Evolutionary conservation across 1,284 basidiomycete genomes (phyloP), one percentile per base, ranked within the genome.

Genomic region (Cystobasidium pallidum): DNA sequence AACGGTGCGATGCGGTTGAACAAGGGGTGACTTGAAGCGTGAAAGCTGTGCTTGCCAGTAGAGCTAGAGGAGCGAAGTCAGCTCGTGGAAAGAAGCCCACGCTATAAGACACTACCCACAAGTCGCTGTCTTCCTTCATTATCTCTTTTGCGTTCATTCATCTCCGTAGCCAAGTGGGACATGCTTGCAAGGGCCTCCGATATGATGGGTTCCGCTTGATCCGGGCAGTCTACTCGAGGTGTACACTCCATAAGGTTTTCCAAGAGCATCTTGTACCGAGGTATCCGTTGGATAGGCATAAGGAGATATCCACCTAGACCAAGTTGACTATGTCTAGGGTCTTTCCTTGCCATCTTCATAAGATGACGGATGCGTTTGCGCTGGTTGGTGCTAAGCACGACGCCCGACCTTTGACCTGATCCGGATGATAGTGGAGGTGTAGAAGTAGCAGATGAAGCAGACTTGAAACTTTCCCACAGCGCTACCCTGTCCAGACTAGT

Each of bases 71-170:
- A 24, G 15, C 24, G 8, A 8, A 13, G 24, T 61, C 34, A 43
- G 24, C 8, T n/a, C 32, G 24, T 32, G 19, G n/a, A 28, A 30
- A 70, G 78, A 24, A 28, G 32, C 13, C 21, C 13, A 21, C 13
- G 65, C 73, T 32, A 10, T 26, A n/a, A 28, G 47, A 45, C 43
- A 92, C 78, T 88, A 26, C 74, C 55, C 41, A 94, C 90, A 34
- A 97, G 86, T 78, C 91, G 91, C 43, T 89, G 86, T 39, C 94
- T 86, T 3, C 91, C 92, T 82, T 97, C 94, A 2, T 91, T 86
- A 78, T 96, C 94, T 19, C 94, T 88, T 82, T 96, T 96, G 75
- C 92, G 91, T 82, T 97, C 94, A 81, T 97, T 97, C 91, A 97
- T 95, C 78, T 91, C 90, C 66, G 88, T 91, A 7, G 94, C 93